Conservation (phyloP, 305 asterid species). For the Stenogyne calaminthoides region DNA sequence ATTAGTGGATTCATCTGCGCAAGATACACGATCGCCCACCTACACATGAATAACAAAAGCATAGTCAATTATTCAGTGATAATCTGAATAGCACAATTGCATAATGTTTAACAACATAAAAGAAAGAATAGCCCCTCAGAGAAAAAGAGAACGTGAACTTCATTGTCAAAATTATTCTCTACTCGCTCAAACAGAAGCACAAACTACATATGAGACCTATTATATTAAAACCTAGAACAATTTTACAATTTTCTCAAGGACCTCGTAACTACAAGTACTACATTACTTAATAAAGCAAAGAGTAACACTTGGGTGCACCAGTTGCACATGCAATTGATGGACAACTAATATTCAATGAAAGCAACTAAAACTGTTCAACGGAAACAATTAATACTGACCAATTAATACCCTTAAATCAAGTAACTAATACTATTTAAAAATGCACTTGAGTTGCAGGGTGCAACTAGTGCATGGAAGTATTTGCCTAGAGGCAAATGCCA, state of each 20-base stretch:
- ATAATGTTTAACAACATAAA: neutral
- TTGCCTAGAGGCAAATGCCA: neutral
- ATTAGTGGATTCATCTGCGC: constrained; percentile 96
- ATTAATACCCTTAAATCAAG: too few relatives aligned
- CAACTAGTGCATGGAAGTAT: too few relatives aligned
- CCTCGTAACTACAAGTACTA: neutral
- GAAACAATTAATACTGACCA: too few relatives aligned
- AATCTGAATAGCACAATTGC: neutral
- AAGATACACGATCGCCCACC: constrained; percentile 95
- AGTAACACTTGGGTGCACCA: too few relatives aligned
- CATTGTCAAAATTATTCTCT: neutral
- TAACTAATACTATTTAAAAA: too few relatives aligned
- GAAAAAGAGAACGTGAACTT: neutral
- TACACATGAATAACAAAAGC: constrained; percentile 31
- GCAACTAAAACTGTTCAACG: too few relatives aligned
- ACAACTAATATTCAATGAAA: too few relatives aligned
- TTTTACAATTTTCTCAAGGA: neutral
- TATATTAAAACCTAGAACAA: neutral
- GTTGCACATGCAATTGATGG: too few relatives aligned
- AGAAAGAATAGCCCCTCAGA: neutral
- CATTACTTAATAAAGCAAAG: neutral
- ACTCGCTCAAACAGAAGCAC: neutral
- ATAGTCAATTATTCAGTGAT: constrained; percentile 21
- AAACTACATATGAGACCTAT: neutral
- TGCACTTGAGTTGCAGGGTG: too few relatives aligned